Evolutionary conservation across 1,284 basidiomycete species (phyloP).

Genomic region (Exobasidium cylindrosporum): DNA sequence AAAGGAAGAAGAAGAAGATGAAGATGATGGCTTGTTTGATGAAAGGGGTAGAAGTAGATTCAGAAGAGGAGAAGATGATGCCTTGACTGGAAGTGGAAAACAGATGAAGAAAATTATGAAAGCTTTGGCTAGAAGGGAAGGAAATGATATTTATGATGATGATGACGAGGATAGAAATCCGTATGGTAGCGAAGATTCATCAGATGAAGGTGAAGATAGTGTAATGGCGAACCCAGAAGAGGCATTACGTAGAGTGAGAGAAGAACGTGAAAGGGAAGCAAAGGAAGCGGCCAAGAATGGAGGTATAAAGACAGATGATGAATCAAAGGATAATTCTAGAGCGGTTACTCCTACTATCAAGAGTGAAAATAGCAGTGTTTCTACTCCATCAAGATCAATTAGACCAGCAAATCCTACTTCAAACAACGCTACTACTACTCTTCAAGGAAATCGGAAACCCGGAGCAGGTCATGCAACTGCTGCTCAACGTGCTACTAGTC

Average conservation of each 20-base stretch:
- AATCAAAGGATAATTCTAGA: slow-evolving; percentile 13
- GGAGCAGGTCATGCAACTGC: slow-evolving; percentile 40
- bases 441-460: slow-evolving; percentile 16
- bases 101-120: slow-evolving; percentile 56
- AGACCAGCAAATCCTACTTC: slow-evolving; percentile 4
- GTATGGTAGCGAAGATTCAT: slow-evolving; percentile 43
- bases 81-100: slow-evolving; percentile 47
- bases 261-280: slow-evolving; percentile 30
- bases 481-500: slow-evolving; percentile 40
- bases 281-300: slow-evolving; percentile 27
- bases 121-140: slow-evolving; percentile 46
- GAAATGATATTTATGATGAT: slow-evolving; percentile 50
- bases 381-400: neutral
- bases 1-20: slow-evolving; percentile 25
- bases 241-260: slow-evolving; percentile 49
- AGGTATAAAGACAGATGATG: slow-evolving; percentile 28
- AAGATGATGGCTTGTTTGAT: slow-evolving; percentile 32
- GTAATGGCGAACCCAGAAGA: slow-evolving; percentile 53
- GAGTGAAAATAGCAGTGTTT: neutral
- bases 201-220: slow-evolving; percentile 42
- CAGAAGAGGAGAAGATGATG: slow-evolving; percentile 35
- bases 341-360: neutral
- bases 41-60: neutral
- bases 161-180: slow-evolving; percentile 52
- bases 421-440: no score